A percentile compares a stretch with the other conserved stretches of the same genome.
phyloP scores from a whole-genome alignment of 192 early-diverging fungal species.

The Coemansia sp. region DNA sequence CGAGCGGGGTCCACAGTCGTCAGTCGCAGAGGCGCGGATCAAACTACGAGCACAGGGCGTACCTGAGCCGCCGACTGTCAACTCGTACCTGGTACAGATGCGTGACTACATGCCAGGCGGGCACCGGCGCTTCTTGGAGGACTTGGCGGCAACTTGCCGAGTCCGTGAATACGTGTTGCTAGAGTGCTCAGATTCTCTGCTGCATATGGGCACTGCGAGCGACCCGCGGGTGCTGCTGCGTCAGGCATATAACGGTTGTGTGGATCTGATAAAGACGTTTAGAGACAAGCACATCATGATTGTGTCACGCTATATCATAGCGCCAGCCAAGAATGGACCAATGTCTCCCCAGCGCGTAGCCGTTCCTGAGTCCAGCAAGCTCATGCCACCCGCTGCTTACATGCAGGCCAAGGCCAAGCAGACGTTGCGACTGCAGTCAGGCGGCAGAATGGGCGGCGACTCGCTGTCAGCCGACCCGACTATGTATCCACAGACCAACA shows the following conservation, averaged over 20 bases:
- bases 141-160: slow-evolving; percentile 64
- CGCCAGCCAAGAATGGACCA: slow-evolving; percentile 72
- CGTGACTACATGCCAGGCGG: slow-evolving; percentile 88
- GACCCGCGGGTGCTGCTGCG: slow-evolving; percentile 52
- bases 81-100: slow-evolving; percentile 86
- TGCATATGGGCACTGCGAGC: slow-evolving; percentile 16
- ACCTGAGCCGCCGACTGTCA: slow-evolving; percentile 47
- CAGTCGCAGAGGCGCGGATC: slow-evolving; percentile 30
- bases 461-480: slow-evolving; percentile 49
- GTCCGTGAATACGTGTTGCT: slow-evolving; percentile 68
- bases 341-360: slow-evolving; percentile 57
- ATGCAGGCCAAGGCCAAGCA: slow-evolving; percentile 12
- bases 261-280: slow-evolving; percentile 82
- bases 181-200: slow-evolving; percentile 34
- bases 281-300: slow-evolving; percentile 91
- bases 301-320: slow-evolving; percentile 86
- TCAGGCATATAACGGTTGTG: slow-evolving; percentile 77
- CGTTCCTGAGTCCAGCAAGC: slow-evolving; percentile 10
- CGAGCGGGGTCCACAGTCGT: slow-evolving; percentile 39
- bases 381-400: slow-evolving; percentile 20
- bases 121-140: slow-evolving; percentile 83
- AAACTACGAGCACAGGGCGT: slow-evolving; percentile 25
- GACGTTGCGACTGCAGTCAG: not conserved
- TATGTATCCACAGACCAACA: slow-evolving; percentile 55
- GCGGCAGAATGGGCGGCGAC: slow-evolving; percentile 48